Conservation (phyloP, 306 rosid genomes). For the Lablab purpureus region DNA sequence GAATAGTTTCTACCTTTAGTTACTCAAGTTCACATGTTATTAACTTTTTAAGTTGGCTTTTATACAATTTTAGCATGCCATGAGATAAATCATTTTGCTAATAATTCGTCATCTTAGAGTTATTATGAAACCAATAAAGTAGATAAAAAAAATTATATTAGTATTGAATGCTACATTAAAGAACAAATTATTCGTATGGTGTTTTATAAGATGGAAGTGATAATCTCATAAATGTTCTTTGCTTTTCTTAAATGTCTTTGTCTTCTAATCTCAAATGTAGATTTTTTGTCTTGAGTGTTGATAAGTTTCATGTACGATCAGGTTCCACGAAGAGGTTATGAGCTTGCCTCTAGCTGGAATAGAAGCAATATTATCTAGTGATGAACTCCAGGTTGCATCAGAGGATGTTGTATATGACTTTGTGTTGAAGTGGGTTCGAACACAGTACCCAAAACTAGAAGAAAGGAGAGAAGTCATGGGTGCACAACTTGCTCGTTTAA, state of each 20-base stretch:
- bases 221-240: neutral
- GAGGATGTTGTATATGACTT: slow-evolving; percentile 98
- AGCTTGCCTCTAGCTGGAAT: slow-evolving; percentile 83
- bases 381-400: slow-evolving; percentile 90
- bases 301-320: slow-evolving; percentile 46
- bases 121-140: too few species aligned
- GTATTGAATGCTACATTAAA: too few species aligned
- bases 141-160: too few species aligned
- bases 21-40: neutral
- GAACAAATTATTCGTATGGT: too few species aligned
- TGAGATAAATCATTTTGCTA: neutral
- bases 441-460: slow-evolving; percentile 71
- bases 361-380: slow-evolving; percentile 84
- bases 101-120: neutral
- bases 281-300: slow-evolving; percentile 32
- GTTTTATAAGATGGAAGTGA: too few species aligned
- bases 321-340: slow-evolving; percentile 89
- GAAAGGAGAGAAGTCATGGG: slow-evolving; percentile 83
- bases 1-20: neutral
- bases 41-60: neutral
- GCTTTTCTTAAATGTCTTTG: neutral
- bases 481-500: slow-evolving; percentile 67
- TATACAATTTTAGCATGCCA: neutral
- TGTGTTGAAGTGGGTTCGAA: slow-evolving; percentile 84
- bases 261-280: slow-evolving; percentile 7